These are phyloP conservation scores for Syncephalis fuscata DNA, from an alignment of 371 early-diverging fungal species.

Conservation along the genomic window DNA sequence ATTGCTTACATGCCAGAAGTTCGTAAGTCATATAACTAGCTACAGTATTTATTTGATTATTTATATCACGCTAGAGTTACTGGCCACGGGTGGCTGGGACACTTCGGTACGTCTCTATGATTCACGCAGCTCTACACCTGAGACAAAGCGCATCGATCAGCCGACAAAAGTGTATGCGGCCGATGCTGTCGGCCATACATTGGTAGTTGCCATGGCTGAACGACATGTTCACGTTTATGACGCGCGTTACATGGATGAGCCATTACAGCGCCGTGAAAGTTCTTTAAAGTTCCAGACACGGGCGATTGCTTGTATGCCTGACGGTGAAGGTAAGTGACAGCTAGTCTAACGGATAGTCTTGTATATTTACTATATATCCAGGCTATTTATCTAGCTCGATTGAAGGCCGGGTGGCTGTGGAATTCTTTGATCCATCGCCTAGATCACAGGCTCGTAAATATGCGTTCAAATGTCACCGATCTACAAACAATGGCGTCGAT, in stretches of 20 bases:
- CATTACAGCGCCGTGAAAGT: constrained; percentile 57
- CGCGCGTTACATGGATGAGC: constrained; percentile 50
- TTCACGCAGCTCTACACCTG: constrained; percentile 12
- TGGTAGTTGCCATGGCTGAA: constrained; percentile 73
- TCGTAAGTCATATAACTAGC: constrained; percentile 18
- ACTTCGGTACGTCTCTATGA: constrained; percentile 69
- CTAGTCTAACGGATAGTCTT: neutral
- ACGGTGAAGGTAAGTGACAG: constrained; percentile 36
- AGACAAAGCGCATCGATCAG: constrained; percentile 20
- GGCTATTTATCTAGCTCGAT: constrained; percentile 78
- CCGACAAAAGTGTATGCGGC: constrained; percentile 68
- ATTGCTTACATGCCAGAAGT: constrained; percentile 38
- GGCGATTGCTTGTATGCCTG: constrained; percentile 62
- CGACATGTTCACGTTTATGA: constrained; percentile 71
- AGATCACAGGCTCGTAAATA: constrained; percentile 60
- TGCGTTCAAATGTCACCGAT: constrained; percentile 92
- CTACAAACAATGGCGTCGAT: constrained; percentile 55
- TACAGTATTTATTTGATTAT: neutral
- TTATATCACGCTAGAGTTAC: constrained; percentile 17
- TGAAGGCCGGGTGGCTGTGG: constrained; percentile 89
- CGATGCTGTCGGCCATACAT: constrained; percentile 41
- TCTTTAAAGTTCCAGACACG: constrained; percentile 72
- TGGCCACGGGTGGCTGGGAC: constrained; percentile 86
- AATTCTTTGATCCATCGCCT: constrained; percentile 62
- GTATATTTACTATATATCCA: constrained; percentile 1